Percentiles rank a stretch among this genome's conserved stretches.
These are phyloP conservation scores for Podaxis sp. DNA, from an alignment of 768 basidiomycete genomes.

Conservation along the genomic window DNA sequence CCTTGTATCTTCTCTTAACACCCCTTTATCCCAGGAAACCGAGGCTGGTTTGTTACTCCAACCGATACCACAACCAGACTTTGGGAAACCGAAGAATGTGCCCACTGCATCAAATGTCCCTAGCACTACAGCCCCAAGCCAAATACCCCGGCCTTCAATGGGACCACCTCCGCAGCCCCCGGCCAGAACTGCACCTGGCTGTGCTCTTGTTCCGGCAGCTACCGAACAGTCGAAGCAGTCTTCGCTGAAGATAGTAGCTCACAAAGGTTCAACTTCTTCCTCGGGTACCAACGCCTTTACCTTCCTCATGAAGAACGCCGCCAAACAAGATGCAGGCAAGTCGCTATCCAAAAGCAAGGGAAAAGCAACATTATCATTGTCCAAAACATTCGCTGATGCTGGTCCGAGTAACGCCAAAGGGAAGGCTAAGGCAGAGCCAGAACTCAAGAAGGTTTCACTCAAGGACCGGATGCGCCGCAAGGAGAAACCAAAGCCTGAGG, in stretches of 20 bases:
- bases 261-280: not conserved
- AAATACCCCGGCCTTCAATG: constrained; percentile 34
- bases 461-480: constrained; percentile 20
- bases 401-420: constrained; percentile 24
- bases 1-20: not conserved
- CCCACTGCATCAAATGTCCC: constrained; percentile 14
- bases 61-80: constrained; percentile 15
- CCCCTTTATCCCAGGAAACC: not conserved
- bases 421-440: constrained; percentile 36
- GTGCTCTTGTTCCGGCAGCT: constrained; percentile 2
- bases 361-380: constrained; percentile 5
- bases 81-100: constrained; percentile 8
- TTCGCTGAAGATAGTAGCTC: constrained; percentile 4
- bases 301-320: constrained; percentile 12
- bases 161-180: constrained; percentile 12
- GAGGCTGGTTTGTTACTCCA: constrained; percentile 1
- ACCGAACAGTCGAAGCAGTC: constrained; percentile 3
- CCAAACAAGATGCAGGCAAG: not conserved
- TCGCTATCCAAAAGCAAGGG: constrained; percentile 19
- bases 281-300: constrained; percentile 4
- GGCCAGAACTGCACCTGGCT: constrained; percentile 19
- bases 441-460: constrained; percentile 20
- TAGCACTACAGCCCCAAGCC: constrained; percentile 15
- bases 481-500: constrained; percentile 23
- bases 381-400: not conserved